phyloP scores from a whole-genome alignment of 202 grass and related monocot genomes.

The Eragrostis tef region DNA sequence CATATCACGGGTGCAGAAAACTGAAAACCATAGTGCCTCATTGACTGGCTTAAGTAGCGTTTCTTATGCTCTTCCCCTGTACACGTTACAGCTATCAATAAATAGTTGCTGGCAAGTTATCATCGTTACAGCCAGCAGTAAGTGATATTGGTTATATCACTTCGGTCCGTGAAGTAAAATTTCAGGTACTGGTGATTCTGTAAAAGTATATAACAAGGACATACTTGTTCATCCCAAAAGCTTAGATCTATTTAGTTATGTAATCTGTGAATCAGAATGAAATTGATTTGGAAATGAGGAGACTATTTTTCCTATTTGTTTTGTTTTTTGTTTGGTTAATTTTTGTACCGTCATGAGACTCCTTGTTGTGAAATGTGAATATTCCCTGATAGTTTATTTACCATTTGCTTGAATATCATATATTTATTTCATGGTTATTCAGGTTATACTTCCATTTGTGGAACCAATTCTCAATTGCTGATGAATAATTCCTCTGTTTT shows the following conservation, averaged over 20 bases:
- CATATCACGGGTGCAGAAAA: background rate
- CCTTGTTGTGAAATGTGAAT: conserved; percentile 8
- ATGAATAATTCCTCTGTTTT: conserved; percentile 31
- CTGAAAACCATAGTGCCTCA: background rate
- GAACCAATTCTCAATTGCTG: conserved; percentile 16
- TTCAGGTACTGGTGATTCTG: background rate
- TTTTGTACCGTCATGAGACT: background rate
- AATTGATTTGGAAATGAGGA: background rate
- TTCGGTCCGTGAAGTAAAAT: background rate
- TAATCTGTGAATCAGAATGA: background rate
- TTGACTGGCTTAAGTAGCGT: background rate
- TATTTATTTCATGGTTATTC: background rate
- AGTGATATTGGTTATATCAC: background rate
- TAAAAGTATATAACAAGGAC: background rate
- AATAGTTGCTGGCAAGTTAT: background rate
- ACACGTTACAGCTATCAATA: background rate
- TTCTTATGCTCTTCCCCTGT: background rate
- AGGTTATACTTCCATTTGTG: conserved; percentile 17
- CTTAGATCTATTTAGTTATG: background rate
- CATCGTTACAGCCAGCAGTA: background rate
- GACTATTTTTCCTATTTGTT: background rate
- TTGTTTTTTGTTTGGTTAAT: background rate
- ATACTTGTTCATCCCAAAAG: background rate
- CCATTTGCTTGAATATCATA: background rate
- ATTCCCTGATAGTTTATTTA: background rate